A percentile compares a stretch with the other conserved stretches of the same genome.
These are phyloP conservation scores for Citrus hindsii DNA, from an alignment of 345 rosid species.

Conservation along the genomic window DNA sequence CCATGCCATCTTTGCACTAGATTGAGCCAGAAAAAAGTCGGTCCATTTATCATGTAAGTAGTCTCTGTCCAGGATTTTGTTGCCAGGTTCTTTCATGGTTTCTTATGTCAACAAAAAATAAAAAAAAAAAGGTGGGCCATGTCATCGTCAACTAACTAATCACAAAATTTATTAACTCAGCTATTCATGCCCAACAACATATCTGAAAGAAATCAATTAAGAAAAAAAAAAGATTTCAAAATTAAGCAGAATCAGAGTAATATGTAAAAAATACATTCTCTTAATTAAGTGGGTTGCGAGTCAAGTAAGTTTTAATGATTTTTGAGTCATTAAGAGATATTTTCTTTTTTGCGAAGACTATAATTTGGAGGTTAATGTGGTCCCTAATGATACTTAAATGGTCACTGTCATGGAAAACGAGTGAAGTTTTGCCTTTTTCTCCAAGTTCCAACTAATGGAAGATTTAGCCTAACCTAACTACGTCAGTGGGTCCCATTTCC, in stretches of 20 bases:
- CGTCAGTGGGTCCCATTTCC: slow-evolving; percentile 2
- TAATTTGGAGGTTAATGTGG: slow-evolving; percentile 9
- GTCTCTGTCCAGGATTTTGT: not conserved
- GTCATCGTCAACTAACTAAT: not conserved
- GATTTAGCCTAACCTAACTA: slow-evolving; percentile 13
- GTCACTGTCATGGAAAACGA: slow-evolving; percentile 29
- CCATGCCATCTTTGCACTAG: not conserved
- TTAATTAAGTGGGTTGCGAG: not conserved
- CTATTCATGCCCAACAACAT: not conserved
- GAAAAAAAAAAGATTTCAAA: too few species aligned
- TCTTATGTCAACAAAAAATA: too few species aligned
- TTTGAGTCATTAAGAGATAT: not conserved
- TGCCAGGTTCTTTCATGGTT: not conserved
- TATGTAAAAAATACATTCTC: too few species aligned
- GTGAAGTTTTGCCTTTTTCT: slow-evolving; percentile 17
- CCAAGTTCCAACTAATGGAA: slow-evolving; percentile 8
- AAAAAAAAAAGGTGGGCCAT: not conserved
- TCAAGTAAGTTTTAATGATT: not conserved
- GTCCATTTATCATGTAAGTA: not conserved
- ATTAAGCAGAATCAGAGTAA: too few species aligned
- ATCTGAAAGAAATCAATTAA: too few species aligned
- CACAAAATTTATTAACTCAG: not conserved
- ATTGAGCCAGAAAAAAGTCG: not conserved
- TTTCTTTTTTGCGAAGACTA: not conserved
- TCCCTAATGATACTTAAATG: slow-evolving; percentile 12